Evolutionary conservation across 805 yeast species (phyloP).

Genomic region (Starmerella potacharoeniae): DNA sequence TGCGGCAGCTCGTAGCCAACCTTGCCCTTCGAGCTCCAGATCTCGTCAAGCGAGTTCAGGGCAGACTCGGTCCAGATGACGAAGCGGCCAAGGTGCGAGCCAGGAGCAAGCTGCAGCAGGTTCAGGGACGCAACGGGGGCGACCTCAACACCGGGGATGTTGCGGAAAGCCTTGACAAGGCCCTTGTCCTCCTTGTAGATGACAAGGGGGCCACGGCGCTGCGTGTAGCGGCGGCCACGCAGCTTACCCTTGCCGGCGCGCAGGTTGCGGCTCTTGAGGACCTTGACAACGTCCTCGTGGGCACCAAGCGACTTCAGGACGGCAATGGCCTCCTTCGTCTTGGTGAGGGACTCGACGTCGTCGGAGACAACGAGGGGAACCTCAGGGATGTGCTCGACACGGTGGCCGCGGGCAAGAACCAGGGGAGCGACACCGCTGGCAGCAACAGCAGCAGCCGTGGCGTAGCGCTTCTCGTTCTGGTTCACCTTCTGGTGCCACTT

Average conservation of each 20-base stretch:
- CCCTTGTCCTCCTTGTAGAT: conserved; percentile 98
- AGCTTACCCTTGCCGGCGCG: conserved; percentile 99
- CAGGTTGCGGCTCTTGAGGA: conserved; percentile 93
- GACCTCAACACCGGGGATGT: conserved; percentile 99
- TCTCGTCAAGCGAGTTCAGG: conserved; percentile 88
- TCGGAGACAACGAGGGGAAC: conserved; percentile 93
- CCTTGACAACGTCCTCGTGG: conserved; percentile 95
- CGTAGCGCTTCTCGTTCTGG: conserved; percentile 99
- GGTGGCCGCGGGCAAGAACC: conserved; percentile 99
- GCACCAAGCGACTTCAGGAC: conserved; percentile 98
- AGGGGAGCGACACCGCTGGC: conserved; percentile 97
- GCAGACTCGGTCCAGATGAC: conserved; percentile 99
- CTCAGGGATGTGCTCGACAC: conserved; percentile 95
- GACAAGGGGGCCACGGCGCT: conserved; percentile 99
- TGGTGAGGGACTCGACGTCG: conserved; percentile 83
- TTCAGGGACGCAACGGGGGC: conserved; percentile 84
- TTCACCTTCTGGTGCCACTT: conserved; percentile 99
- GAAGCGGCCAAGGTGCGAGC: conserved; percentile 99
- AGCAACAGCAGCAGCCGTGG: conserved; percentile 99
- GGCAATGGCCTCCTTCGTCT: conserved; percentile 99
- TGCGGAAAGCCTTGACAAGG: conserved; percentile 96
- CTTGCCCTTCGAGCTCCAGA: conserved; percentile 94
- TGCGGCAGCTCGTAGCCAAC: conserved; percentile 85
- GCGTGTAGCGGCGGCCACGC: conserved; percentile 99
- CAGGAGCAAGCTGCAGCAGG: conserved; percentile 98